Evolutionary conservation across 371 early-diverging fungal genomes (phyloP).

Genomic region (Mortierella sp.): DNA sequence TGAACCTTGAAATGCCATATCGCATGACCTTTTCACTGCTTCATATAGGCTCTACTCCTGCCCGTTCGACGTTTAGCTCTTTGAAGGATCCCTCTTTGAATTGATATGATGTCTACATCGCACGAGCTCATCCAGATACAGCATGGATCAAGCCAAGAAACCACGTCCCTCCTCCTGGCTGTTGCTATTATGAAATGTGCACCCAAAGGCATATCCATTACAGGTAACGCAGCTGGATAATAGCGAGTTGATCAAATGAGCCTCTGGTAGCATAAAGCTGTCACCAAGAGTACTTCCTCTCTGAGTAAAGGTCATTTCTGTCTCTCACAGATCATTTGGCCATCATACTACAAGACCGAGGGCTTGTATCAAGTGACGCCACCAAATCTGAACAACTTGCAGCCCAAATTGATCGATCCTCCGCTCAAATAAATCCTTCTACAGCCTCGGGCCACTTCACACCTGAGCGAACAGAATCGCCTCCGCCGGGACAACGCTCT

Average conservation of each 20-base stretch:
- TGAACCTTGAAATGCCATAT: no score
- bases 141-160: neutral
- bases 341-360: neutral
- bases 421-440: neutral
- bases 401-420: neutral
- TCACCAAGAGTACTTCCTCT: no score
- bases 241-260: neutral
- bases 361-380: neutral
- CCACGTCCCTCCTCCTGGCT: neutral
- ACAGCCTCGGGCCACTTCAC: neutral
- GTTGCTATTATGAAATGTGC: neutral
- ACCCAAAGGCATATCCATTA: neutral
- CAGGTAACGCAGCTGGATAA: neutral
- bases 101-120: neutral
- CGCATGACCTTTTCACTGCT: no score
- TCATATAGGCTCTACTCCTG: neutral
- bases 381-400: neutral
- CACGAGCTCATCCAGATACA: neutral
- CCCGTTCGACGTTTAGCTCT: neutral
- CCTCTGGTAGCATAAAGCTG: no score
- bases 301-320: neutral
- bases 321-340: neutral
- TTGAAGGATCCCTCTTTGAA: no score
- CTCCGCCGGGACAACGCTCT: neutral
- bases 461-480: neutral